These are phyloP conservation scores for Pythium volutum DNA, from an alignment of 352 stramenopile species.

Conservation along the genomic window DNA sequence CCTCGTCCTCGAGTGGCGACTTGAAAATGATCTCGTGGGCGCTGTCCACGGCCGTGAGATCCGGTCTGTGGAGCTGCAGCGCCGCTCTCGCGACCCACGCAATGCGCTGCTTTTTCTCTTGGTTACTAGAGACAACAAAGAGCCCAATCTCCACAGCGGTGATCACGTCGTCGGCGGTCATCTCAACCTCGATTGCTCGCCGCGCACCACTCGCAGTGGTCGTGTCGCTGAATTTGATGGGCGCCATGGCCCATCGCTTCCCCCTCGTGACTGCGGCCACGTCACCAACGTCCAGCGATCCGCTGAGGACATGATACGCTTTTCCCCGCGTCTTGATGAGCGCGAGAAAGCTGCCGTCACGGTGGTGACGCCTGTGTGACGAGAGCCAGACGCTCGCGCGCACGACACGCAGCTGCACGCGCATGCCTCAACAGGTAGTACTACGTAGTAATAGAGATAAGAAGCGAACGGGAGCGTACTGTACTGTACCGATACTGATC, in stretches of 20 bases:
- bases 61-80: conserved; percentile 31
- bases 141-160: conserved; percentile 38
- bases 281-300: background rate
- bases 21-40: conserved; percentile 50
- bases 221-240: conserved; percentile 6
- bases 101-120: conserved; percentile 23
- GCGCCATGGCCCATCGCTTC: conserved; percentile 1
- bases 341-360: conserved; percentile 39
- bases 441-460: too few species aligned
- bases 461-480: background rate
- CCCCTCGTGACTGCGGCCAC: background rate
- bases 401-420: conserved; percentile 35
- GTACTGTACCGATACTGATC: background rate
- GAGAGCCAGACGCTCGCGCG: conserved; percentile 42
- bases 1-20: conserved; percentile 28
- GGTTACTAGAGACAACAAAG: conserved; percentile 25
- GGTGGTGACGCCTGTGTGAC: conserved; percentile 15
- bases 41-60: conserved; percentile 36
- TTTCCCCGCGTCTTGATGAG: conserved; percentile 35
- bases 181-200: background rate
- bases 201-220: background rate
- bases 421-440: conserved; percentile 19
- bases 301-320: background rate
- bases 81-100: conserved; percentile 32
- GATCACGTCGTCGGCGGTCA: too few species aligned